Base-by-base conservation (phyloP, 495 filamentous ascomycete species). In the Podospora sp. region DNA sequence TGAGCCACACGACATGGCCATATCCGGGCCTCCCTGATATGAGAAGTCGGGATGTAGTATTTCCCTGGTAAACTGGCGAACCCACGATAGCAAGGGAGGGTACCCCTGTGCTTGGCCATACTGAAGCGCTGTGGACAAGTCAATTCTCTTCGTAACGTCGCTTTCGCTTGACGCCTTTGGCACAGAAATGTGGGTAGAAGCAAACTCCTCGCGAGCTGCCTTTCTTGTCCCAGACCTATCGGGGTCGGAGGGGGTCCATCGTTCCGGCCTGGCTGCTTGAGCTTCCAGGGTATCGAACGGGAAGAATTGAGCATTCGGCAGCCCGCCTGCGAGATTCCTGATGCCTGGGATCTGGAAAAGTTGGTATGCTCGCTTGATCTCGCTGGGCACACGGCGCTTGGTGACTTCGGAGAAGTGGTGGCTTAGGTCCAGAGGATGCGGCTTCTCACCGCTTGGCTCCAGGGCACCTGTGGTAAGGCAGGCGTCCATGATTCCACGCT, bases 251-350 rank as follows among this genome's bases (percentile, higher is more conserved):
- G 88, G 88, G n/a, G 85, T 83, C 79, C 89, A 93, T 71, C 93
- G 87, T 21, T 89, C 78, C 11, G 93, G 87, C 26, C 84, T 85
- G 12, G 92, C 92, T 61, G 87, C 84, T 65, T 89, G 85, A n/a
- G 92, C 90, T 76, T 94, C 92, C 27, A 97, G 87, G 0, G 92
- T 96, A 65, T 97, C 93, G 76, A 91, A 97, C 18, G 94, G 94
- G 73, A 97, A 97, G 78, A 92, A 92, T 35, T 84, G 85, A 16
- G 86, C 77, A 76, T 93, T 90, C 22, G 94, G 94, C 16, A 96
- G 85, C 94, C 94, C 93, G 69, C 93, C 94, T 36, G 94, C 92
- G n/a, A 97, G 75, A 76, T 97, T 96, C 14, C 84, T 85, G 70
- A 97, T 93, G 24, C 88, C 88, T 0, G 93, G 92, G 62, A 94